Evolutionary conservation across 495 filamentous ascomycete species (phyloP).

Genomic region (Aspergillus hancockii): DNA sequence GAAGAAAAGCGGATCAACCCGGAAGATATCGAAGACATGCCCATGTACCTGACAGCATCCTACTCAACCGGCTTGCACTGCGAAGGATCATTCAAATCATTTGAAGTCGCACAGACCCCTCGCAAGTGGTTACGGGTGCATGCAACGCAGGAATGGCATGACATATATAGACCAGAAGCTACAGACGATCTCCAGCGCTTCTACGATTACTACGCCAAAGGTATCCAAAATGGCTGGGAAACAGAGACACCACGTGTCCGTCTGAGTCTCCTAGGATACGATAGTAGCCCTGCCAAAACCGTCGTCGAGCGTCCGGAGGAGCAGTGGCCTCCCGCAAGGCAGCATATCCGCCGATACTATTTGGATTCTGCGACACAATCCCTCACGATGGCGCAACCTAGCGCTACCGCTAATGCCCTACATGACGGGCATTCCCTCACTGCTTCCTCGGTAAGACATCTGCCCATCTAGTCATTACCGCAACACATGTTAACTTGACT

Average conservation of each 20-base stretch:
- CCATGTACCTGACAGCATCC: slow-evolving; percentile 27
- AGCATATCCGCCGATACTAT: slow-evolving; percentile 3
- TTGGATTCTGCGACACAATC: background rate
- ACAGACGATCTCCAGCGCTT: slow-evolving; percentile 30
- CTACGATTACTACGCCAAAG: slow-evolving; percentile 35
- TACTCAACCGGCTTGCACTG: slow-evolving; percentile 25
- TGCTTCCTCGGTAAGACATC: slow-evolving; percentile 10
- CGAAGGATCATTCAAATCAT: slow-evolving; percentile 19
- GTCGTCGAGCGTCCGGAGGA: slow-evolving; percentile 15
- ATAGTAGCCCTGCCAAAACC: slow-evolving; percentile 14
- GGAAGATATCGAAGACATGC: slow-evolving; percentile 20
- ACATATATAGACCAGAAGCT: slow-evolving; percentile 25
- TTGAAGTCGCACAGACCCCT: slow-evolving; percentile 4
- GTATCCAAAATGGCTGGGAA: slow-evolving; percentile 38
- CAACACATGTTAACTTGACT: background rate
- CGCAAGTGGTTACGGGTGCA: slow-evolving; percentile 38
- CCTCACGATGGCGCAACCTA: background rate
- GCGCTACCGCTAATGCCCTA: background rate
- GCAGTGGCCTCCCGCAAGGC: slow-evolving; percentile 10
- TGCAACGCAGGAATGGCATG: slow-evolving; percentile 35
- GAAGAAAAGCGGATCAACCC: slow-evolving; percentile 21
- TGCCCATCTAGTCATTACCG: background rate
- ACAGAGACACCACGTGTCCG: slow-evolving; percentile 28
- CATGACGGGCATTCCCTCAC: slow-evolving; percentile 13
- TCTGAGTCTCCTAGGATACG: slow-evolving; percentile 17